These are phyloP conservation scores for Diplotaxis tenuifolia DNA, from an alignment of 345 rosid genomes.

Conservation along the genomic window DNA sequence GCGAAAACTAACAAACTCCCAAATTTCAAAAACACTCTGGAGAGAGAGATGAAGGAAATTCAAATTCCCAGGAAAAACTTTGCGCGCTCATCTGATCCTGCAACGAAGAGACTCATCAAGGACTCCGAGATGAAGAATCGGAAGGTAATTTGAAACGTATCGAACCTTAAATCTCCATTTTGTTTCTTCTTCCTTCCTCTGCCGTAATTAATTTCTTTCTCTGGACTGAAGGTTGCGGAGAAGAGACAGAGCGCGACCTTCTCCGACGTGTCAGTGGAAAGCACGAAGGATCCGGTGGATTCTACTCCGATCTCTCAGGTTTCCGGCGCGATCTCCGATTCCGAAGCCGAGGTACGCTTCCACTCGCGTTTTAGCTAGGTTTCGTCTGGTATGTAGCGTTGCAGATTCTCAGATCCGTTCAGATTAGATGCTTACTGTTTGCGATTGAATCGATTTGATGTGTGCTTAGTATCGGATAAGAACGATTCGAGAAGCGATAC, in stretches of 20 bases:
- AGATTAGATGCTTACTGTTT: not conserved
- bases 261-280: constrained; percentile 29
- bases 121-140: constrained; percentile 35
- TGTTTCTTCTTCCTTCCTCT: not conserved
- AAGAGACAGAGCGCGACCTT: constrained; percentile 33
- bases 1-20: constrained; percentile 8
- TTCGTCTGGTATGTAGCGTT: not conserved
- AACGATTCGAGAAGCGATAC: not conserved
- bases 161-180: not conserved
- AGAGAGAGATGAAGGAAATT: constrained; percentile 38
- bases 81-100: constrained; percentile 34
- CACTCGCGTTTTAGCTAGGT: constrained; percentile 5
- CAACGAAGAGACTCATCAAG: constrained; percentile 18
- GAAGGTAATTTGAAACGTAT: constrained; percentile 18
- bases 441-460: not conserved
- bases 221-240: constrained; percentile 26
- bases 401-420: constrained; percentile 2
- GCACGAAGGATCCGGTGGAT: constrained; percentile 23
- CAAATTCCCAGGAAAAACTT: constrained; percentile 34
- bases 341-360: constrained; percentile 35
- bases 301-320: constrained; percentile 19
- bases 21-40: constrained; percentile 1
- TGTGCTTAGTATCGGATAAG: not conserved
- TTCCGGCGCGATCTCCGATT: constrained; percentile 29
- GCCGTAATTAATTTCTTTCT: constrained; percentile 9